Base-by-base conservation (phyloP, 179 eudicot species). In the Vitellaria paradoxa region DNA sequence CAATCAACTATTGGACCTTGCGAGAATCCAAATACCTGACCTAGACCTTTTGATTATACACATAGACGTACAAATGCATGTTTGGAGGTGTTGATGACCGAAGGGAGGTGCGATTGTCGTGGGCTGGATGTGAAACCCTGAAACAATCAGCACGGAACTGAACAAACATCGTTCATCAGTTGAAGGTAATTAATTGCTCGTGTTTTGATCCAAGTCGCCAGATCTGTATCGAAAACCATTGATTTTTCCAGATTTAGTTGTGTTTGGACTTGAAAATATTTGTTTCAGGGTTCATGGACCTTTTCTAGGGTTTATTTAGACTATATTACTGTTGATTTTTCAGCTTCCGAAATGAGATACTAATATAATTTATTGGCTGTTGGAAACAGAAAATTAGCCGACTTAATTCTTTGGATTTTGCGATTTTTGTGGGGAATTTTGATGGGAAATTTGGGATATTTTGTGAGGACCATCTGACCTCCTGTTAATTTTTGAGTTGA, bases 61-160 rank as follows among this genome's bases (percentile, higher is more conserved):
- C 24, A 37, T 64, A 23, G 23, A 47, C 46, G 26, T 74, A 64
- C 42, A 40, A n/a, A 53, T 5, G 52, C 14, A 59, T 24, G 10
- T 21, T 23, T 30, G 42, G 21, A 46, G 78, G 40, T 60, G 74
- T 72, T 73, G 73, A 73, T 65, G 68, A 66, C 73, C 1, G 1
- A 24, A 50, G 68, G 65, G 26, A 56, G 74, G 65, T 73, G 69
- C 69, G 53, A 50, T 65, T 65, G 18, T n/a, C 57, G 75, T 65
- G 80, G 68, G 79, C 77, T 82, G 86, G 86, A 78, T 81, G 81
- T 76, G 84, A 69, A 81, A 78, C 73, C 77, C 82, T 85, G 75
- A 76, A 79, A 30, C 30, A 49, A 70, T 64, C 74, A 64, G 74
- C 73, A 57, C 68, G 77, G 77, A 23, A 75, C 71, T 53, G 62